Evolutionary conservation across 2,329 filamentous ascomycete species (phyloP), one percentile per base, ranked within the genome.

Genomic region (Malbranchea cinnamomea): DNA sequence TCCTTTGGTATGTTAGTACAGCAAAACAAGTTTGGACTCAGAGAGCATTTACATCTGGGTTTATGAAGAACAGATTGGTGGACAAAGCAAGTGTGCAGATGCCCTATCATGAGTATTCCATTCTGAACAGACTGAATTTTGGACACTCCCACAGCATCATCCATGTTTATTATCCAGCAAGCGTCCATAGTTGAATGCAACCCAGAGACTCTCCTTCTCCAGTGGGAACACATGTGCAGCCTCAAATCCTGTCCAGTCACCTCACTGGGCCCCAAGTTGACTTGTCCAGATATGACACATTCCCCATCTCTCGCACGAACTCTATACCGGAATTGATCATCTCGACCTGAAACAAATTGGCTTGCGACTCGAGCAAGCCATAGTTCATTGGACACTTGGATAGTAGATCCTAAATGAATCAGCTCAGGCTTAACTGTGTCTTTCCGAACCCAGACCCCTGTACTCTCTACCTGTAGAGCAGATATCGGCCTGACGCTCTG

Each of bases 221-320:
- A 45, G 32, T 6, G 43, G 42, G 26, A 44, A 45, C 10, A 42
- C 23, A 45, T 45, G 42, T 2, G 34, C 37, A 11, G 35, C 37
- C 22, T 44, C 36, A 29, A 40, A 45, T 5, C 19, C 15, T 19
- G 17, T 26, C 41, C 40, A 39, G 26, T 16, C 18, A 2, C 23
- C 28, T 16, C 17, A 19, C 13, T 17, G 11, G 4, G 33, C 16
- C 16, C 24, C 19, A 14, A 6, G 26, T 41, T 41, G 18, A 34
- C 31, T 12, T 28, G 12, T 13, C 35, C 39, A 5, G 37, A 33
- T 30, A 44, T 37, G 13, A 45, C 35, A 21, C 38, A 45, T 31
- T 30, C 32, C 6, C 25, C 19, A 36, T 41, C 41, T 28, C 39
- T 33, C 11, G 32, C 30, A 26, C 41, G 32, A 15, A 43, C 33